Evolutionary conservation across 306 rosid species (phyloP), one percentile per base, ranked within the genome.

Genomic region (Prinsepia uniflora): DNA sequence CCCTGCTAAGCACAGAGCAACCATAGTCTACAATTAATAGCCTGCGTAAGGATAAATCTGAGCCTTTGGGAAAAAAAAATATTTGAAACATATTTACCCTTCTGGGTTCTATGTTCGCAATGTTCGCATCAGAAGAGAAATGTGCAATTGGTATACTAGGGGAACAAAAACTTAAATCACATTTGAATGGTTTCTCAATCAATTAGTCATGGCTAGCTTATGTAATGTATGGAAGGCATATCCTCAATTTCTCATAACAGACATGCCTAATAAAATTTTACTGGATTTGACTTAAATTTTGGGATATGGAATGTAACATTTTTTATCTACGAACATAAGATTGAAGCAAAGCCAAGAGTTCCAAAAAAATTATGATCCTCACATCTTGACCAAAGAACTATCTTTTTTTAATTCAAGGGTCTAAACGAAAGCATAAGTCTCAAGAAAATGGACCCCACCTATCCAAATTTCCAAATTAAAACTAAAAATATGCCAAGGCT

Each of bases 81-180:
- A 17, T 11, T 8, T 10, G 19, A 55, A 55, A 55, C 60, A 55
- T 5, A 13, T 20, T 24, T n/a, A 7, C 34, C 18, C 8, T 24
- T 55, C 19, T 55, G 34, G 30, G 6, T 6, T 22, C 10, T 18
- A n/a, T n/a, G n/a, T n/a, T n/a, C n/a, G n/a, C n/a, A n/a, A n/a
- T n/a, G n/a, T n/a, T n/a, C n/a, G n/a, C n/a, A n/a, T n/a, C n/a
- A n/a, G n/a, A n/a, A n/a, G n/a, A n/a, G n/a, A n/a, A n/a, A n/a
- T n/a, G n/a, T n/a, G n/a, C n/a, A n/a, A 60, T 10, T 65, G 70
- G 55, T 65, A 24, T 24, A 55, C 70, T 52, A 65, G 12, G 8
- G 9, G 9, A 20, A 47, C 0, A 6, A 15, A 24, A 30, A 48
- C 10, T 0, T 15, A 0, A 24, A n/a, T 11, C 11, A 36, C 63